phyloP scores from a whole-genome alignment of 345 rosid species.

The Microthlaspi erraticum region DNA sequence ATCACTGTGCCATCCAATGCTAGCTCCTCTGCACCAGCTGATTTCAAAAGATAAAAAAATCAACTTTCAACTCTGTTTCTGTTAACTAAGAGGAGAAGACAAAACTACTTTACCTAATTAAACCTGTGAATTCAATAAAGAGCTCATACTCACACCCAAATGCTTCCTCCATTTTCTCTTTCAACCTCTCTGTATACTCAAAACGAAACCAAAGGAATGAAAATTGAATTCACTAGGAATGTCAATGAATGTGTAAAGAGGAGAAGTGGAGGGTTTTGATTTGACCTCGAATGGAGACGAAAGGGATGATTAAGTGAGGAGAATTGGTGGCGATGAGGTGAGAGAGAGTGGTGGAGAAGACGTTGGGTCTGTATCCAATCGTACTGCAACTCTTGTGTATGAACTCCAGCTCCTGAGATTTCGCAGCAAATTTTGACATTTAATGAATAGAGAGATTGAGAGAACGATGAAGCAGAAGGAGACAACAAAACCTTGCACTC shows the following conservation, averaged over 20 bases:
- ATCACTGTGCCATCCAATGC: slow-evolving; percentile 98
- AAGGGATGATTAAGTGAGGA: slow-evolving; percentile 72
- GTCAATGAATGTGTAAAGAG: background rate
- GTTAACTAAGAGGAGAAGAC: background rate
- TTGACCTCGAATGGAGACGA: slow-evolving; percentile 75
- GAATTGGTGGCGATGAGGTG: slow-evolving; percentile 87
- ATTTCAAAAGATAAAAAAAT: slow-evolving; percentile 3
- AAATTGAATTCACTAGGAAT: background rate
- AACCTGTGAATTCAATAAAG: slow-evolving; percentile 84
- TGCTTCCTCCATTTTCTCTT: slow-evolving; percentile 78
- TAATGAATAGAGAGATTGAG: background rate
- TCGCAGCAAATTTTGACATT: background rate
- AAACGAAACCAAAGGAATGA: background rate
- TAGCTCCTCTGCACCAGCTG: slow-evolving; percentile 90
- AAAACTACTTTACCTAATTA: slow-evolving; percentile 59
- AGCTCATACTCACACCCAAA: slow-evolving; percentile 85
- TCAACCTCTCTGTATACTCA: slow-evolving; percentile 63
- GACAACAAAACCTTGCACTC: slow-evolving; percentile 62
- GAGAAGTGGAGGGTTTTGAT: background rate
- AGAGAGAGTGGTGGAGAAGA: slow-evolving; percentile 92
- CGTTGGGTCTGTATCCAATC: slow-evolving; percentile 85
- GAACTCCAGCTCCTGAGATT: slow-evolving; percentile 82
- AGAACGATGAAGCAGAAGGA: background rate
- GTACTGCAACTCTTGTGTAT: slow-evolving; percentile 82
- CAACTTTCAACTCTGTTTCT: background rate